Conservation (phyloP, 768 basidiomycete genomes). For the Boletus coccyginus region DNA sequence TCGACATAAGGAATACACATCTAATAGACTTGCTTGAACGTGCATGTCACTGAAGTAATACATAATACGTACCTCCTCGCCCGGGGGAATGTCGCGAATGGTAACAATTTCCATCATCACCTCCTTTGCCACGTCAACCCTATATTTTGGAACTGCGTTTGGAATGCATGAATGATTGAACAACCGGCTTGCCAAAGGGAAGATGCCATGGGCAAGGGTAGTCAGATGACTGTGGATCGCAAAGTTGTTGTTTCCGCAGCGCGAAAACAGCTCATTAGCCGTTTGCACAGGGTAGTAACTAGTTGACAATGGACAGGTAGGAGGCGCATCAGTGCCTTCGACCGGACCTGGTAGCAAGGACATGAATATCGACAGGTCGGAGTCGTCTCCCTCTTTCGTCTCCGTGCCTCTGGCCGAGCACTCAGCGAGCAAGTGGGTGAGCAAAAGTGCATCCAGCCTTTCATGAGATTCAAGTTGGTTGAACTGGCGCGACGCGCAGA, state of each 20-base stretch:
- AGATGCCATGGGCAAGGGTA: slow-evolving; percentile 70
- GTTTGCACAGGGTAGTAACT: slow-evolving; percentile 23
- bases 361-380: slow-evolving; percentile 36
- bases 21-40: slow-evolving; percentile 34
- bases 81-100: slow-evolving; percentile 50
- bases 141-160: slow-evolving; percentile 65
- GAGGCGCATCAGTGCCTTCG: slow-evolving; percentile 18
- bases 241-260: slow-evolving; percentile 84
- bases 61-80: slow-evolving; percentile 58
- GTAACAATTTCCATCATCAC: slow-evolving; percentile 65
- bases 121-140: slow-evolving; percentile 34
- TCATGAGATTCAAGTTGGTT: slow-evolving; percentile 51
- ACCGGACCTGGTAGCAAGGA: slow-evolving; percentile 46
- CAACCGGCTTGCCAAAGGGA: slow-evolving; percentile 71
- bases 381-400: slow-evolving; percentile 13
- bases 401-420: slow-evolving; percentile 13
- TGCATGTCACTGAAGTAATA: background rate
- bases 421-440: slow-evolving; percentile 60
- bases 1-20: slow-evolving; percentile 76
- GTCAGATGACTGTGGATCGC: slow-evolving; percentile 70
- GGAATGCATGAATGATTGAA: slow-evolving; percentile 85
- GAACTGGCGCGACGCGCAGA: slow-evolving; percentile 43
- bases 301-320: slow-evolving; percentile 34
- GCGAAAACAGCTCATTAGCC: slow-evolving; percentile 41
- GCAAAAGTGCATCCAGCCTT: slow-evolving; percentile 58